Base-by-base conservation (phyloP, 2,329 filamentous ascomycete genomes). In the Xylaria sp. region DNA sequence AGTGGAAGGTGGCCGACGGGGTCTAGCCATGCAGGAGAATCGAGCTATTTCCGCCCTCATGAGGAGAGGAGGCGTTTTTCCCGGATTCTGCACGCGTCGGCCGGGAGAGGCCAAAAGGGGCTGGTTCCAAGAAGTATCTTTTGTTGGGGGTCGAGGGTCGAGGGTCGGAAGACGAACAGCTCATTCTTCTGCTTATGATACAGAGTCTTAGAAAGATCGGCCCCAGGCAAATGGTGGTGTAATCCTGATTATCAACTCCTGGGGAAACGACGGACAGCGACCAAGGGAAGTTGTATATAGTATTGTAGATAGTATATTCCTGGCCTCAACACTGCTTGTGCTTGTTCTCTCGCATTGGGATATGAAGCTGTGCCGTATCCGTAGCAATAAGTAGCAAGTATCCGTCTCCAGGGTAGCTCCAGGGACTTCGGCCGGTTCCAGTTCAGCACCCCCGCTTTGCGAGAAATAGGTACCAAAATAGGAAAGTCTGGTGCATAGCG, bases 351-450 rank as follows among this genome's bases (percentile, higher is more conserved):
- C n/a, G n/a, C n/a, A n/a, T n/a, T n/a, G n/a, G n/a, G n/a, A n/a
- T n/a, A n/a, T n/a, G n/a, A n/a, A n/a, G n/a, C n/a, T n/a, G n/a
- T n/a, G n/a, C n/a, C n/a, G 33, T n/a, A 37, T 15, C 33, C 13
- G n/a, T 13, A 8, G 17, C n/a, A 17, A 38, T 53, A 58, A 48
- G 51, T n/a, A n/a, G n/a, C n/a, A n/a, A 52, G 58, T 47, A 55
- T 37, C 43, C 19, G 44, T 41, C 51, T 60, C 40, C 51, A 60
- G 51, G 58, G 52, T 60, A 51, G n/a, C 19, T 27, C 46, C 27
- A 19, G 11, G 21, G 19, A 40, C 9, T 17, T 5, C 31, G 6
- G 33, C 47, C n/a, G n/a, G 19, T 25, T 17, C 48, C 41, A 44
- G 35, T 49, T 17, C 11, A 37, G 40, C 25, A 37, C 47, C 31